Base-by-base conservation (phyloP, 192 early-diverging fungal species). In the Thamnidium elegans region DNA sequence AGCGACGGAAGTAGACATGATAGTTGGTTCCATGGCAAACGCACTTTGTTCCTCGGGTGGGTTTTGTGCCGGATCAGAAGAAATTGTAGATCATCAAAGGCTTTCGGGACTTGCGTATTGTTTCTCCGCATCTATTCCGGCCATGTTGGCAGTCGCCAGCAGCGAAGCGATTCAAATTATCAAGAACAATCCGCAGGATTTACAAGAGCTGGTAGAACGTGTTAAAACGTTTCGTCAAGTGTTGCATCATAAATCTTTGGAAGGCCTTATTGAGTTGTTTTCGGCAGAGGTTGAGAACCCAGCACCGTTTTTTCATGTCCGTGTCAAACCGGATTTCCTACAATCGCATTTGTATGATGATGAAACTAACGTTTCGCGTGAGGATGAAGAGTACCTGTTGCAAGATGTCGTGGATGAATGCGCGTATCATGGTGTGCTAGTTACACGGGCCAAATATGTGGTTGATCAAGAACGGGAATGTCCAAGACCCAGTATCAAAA, bases 61-160 rank as follows among this genome's bases (percentile, higher is more conserved):
- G 6, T 99, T 97, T 82, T 95, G 93, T 77, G 89, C 89, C 52
- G 94, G 92, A 14, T 80, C 84, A 61, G 84, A 84, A 68, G 92
- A 94, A 59, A 86, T 96, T 55, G 79, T 93, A 14, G 94, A 96
- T 70, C 93, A 98, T 75, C 87, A 96, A 77, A 84, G 93, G 36
- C 86, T 99, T 30, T 93, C 93, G 10, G 94, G 94, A 5, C 78
- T 81, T 39, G 90, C 90, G 2, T 99, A 97, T 78, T 89, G 88
- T 63, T 99, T 91, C 76, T 97, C 95, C 36, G 96, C 96, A 0
- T 91, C 95, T 11, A 84, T 99, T 44, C 96, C 96, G 19, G 92
- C 94, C 20, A 92, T 95, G 76, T 84, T 99, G 4, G 84, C 95
- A 15, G 92, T 94, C 21, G 83, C 90, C 44, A 90, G 92, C n/a